These are phyloP conservation scores for Gnomoniopsis sp. DNA, from an alignment of 2,329 filamentous ascomycete genomes.

Conservation along the genomic window DNA sequence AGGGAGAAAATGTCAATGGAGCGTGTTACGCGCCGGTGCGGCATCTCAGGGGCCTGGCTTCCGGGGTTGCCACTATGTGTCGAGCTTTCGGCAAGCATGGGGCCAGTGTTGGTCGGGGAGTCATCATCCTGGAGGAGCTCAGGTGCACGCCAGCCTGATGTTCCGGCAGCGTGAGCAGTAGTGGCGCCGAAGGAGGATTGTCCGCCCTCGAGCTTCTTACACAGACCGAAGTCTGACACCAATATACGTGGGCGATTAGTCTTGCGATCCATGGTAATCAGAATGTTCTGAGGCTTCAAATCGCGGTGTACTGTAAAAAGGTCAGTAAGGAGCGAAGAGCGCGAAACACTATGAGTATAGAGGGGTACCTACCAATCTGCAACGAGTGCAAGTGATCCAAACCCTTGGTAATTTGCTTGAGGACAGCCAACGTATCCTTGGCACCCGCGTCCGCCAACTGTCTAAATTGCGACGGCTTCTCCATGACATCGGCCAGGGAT, in stretches of 20 bases:
- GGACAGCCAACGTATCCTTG: conserved; percentile 70
- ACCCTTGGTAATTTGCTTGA: conserved; percentile 87
- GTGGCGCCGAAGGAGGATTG: conserved; percentile 94
- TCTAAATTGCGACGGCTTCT: conserved; percentile 65
- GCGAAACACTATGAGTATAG: too few species aligned
- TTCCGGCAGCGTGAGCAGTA: conserved; percentile 88
- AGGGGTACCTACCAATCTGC: conserved; percentile 59
- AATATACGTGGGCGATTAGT: conserved; percentile 75
- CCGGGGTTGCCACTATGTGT: conserved; percentile 60
- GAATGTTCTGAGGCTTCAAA: conserved; percentile 95
- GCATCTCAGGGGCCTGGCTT: conserved; percentile 38
- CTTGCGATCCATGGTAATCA: conserved; percentile 69
- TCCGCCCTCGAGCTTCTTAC: conserved; percentile 92
- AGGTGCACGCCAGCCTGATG: conserved; percentile 93
- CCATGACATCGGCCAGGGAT: conserved; percentile 86
- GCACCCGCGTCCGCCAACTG: conserved; percentile 70
- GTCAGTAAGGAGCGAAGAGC: neutral
- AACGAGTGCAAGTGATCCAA: conserved; percentile 85
- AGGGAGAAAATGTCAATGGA: conserved; percentile 98
- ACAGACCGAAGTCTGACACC: conserved; percentile 96
- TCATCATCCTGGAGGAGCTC: conserved; percentile 85
- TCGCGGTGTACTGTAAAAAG: conserved; percentile 68
- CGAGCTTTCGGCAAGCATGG: conserved; percentile 47
- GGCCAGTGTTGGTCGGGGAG: conserved; percentile 42
- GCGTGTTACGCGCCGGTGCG: conserved; percentile 68